phyloP scores from a whole-genome alignment of 805 yeast genomes.

The Vanderwaltozyma verrucispora region DNA sequence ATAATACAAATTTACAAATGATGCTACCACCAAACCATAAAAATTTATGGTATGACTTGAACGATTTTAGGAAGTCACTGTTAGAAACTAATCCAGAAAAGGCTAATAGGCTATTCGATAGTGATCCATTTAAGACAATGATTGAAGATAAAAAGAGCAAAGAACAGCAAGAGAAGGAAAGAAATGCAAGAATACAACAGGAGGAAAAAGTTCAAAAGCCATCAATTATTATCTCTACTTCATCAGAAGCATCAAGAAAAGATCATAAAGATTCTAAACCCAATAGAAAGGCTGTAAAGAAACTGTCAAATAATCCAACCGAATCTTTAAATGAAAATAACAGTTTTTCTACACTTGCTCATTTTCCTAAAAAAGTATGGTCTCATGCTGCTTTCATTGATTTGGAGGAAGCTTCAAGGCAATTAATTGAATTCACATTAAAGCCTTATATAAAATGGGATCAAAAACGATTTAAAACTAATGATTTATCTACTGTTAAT shows the following conservation, averaged over 20 bases:
- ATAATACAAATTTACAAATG: conserved; percentile 76
- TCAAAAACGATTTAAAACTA: conserved; percentile 4
- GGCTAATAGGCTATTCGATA: conserved; percentile 45
- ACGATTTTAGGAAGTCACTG: conserved; percentile 44
- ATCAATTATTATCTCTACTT: conserved; percentile 33
- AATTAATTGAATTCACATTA: conserved; percentile 51
- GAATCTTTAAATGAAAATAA: too few species aligned
- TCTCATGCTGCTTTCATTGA: conserved; percentile 58
- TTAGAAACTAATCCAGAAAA: conserved; percentile 35
- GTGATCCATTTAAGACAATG: conserved; percentile 67
- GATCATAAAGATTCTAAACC: neutral
- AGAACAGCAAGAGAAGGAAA: conserved; percentile 37
- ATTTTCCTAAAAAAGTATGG: conserved; percentile 51
- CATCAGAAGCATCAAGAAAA: neutral
- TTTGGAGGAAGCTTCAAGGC: conserved; percentile 53
- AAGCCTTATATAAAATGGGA: conserved; percentile 49
- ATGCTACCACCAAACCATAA: conserved; percentile 77
- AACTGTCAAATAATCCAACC: too few species aligned
- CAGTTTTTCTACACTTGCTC: conserved; percentile 13
- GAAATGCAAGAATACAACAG: conserved; percentile 35
- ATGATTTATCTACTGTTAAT: conserved; percentile 1
- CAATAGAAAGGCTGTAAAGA: neutral
- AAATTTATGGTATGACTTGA: conserved; percentile 66
- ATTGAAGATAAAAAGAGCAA: conserved; percentile 44
- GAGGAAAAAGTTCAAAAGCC: conserved; percentile 42